Evolutionary conservation across 768 basidiomycete genomes (phyloP).

Genomic region (Mycena polygramma): DNA sequence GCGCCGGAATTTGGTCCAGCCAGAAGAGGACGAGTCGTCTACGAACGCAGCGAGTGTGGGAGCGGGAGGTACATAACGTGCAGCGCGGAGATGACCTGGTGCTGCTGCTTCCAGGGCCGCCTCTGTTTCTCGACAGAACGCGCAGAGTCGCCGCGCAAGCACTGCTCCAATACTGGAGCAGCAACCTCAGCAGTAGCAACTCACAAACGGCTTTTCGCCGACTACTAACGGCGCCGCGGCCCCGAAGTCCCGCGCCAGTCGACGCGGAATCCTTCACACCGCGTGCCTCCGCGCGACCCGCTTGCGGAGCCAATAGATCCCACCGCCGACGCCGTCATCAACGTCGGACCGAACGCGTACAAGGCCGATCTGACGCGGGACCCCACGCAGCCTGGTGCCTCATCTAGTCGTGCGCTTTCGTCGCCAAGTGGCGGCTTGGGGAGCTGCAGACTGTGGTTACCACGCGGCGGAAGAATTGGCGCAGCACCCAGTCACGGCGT

Average conservation of each 20-base stretch:
- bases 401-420: constrained; percentile 43
- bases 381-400: constrained; percentile 63
- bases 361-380: constrained; percentile 74
- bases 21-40: constrained; percentile 60
- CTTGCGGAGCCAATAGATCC: constrained; percentile 74
- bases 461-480: constrained; percentile 56
- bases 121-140: constrained; percentile 49
- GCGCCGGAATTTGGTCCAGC: constrained; percentile 43
- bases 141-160: constrained; percentile 42
- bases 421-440: constrained; percentile 58
- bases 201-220: constrained; percentile 24
- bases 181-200: constrained; percentile 24
- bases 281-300: constrained; percentile 59
- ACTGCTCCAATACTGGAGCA: constrained; percentile 35
- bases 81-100: constrained; percentile 53
- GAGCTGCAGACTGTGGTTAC: constrained; percentile 64
- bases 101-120: constrained; percentile 39
- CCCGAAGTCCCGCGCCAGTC: constrained; percentile 37
- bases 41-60: constrained; percentile 80
- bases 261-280: constrained; percentile 41
- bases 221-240: constrained; percentile 36
- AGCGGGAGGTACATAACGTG: constrained; percentile 72
- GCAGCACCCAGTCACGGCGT: constrained; percentile 39
- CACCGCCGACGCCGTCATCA: constrained; percentile 74
- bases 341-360: constrained; percentile 77